Evolutionary conservation across 73 alveolate genomes (phyloP).

Genomic region (Blepharisma japonicum): DNA sequence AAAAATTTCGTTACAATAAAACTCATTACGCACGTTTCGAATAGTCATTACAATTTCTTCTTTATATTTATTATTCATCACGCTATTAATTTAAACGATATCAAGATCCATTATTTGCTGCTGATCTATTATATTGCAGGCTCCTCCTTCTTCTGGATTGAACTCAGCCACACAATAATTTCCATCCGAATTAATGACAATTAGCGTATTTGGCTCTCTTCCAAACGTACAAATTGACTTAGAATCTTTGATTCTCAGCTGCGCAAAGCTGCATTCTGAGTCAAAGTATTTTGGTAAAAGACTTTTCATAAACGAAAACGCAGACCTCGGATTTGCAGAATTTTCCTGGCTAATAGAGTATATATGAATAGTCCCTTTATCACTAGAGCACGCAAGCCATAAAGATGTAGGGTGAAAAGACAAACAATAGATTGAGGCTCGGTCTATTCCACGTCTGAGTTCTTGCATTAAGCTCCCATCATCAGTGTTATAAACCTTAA

Average conservation of each 20-base stretch:
- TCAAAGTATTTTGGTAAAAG: slow-evolving; percentile 69
- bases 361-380: slow-evolving; percentile 95
- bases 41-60: too few relatives aligned
- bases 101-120: too few relatives aligned
- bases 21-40: too few relatives aligned
- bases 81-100: too few relatives aligned
- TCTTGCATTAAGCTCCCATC: slow-evolving; percentile 73
- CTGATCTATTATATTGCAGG: too few relatives aligned
- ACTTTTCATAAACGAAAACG: slow-evolving; percentile 63
- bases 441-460: slow-evolving; percentile 92
- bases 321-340: slow-evolving; percentile 41
- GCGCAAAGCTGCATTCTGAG: slow-evolving; percentile 95
- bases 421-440: slow-evolving; percentile 87
- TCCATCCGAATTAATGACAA: slow-evolving; percentile 87
- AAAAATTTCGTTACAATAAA: too few relatives aligned
- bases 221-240: slow-evolving; percentile 76
- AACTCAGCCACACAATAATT: slow-evolving; percentile 83
- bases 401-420: slow-evolving; percentile 77
- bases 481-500: slow-evolving; percentile 66
- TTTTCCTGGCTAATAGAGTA: slow-evolving; percentile 42
- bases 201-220: slow-evolving; percentile 21
- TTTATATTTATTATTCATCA: too few relatives aligned
- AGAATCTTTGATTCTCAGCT: slow-evolving; percentile 78
- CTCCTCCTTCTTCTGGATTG: slow-evolving; percentile 82
- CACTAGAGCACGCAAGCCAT: slow-evolving; percentile 91